phyloP scores from a whole-genome alignment of 805 yeast genomes.

The Spathaspora arborariae region DNA sequence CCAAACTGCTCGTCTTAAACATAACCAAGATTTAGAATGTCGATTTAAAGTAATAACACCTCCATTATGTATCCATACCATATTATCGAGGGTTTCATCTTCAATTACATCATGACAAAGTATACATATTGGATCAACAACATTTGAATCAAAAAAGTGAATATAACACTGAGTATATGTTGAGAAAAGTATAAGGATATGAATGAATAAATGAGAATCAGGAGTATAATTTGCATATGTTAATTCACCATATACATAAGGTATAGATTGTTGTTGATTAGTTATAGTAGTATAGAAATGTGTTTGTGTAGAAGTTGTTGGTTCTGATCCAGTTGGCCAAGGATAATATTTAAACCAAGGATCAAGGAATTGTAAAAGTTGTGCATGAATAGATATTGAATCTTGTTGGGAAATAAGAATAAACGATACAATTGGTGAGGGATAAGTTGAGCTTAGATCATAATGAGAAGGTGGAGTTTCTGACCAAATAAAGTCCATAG shows the following conservation, averaged over 20 bases:
- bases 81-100: conserved; percentile 43
- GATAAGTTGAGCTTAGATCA: neutral
- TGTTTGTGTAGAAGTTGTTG: conserved; percentile 2
- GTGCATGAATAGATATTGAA: neutral
- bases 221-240: conserved; percentile 39
- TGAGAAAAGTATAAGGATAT: conserved; percentile 37
- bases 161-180: conserved; percentile 31
- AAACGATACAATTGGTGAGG: neutral
- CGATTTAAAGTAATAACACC: conserved; percentile 20
- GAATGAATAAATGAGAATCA: conserved; percentile 45
- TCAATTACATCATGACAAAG: conserved; percentile 48
- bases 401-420: neutral
- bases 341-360: conserved; percentile 21
- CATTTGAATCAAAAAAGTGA: conserved; percentile 44
- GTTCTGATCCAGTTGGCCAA: conserved; percentile 13
- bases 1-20: conserved; percentile 9
- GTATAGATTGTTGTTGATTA: conserved; percentile 7
- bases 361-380: conserved; percentile 7
- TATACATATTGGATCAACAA: conserved; percentile 52
- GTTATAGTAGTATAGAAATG: neutral
- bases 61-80: conserved; percentile 51
- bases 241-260: conserved; percentile 38
- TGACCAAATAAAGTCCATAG: neutral
- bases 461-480: neutral
- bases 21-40: conserved; percentile 6